Percentiles rank a stretch among this genome's conserved stretches.
Conservation (phyloP, 176 grass and related monocot species). For the Musa beccarii region DNA sequence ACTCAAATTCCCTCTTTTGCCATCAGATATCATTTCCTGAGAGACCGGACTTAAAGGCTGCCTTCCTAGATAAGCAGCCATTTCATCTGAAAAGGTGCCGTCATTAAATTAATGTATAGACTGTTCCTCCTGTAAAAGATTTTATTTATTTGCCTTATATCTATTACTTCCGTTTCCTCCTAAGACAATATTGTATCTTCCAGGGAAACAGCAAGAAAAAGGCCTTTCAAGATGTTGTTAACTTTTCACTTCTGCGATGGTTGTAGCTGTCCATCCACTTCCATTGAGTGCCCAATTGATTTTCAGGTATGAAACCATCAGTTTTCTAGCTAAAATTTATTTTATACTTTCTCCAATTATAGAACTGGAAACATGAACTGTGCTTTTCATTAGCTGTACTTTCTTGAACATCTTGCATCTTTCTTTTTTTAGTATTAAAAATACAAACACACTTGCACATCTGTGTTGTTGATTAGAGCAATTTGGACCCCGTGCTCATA, state of each 20-base stretch:
- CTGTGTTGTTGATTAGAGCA: no score
- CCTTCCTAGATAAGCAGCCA: conserved; percentile 67
- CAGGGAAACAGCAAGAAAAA: conserved; percentile 75
- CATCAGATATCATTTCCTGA: conserved; percentile 79
- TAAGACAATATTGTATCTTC: conserved; percentile 33
- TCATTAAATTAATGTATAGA: neutral
- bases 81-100: conserved; percentile 78
- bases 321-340: neutral
- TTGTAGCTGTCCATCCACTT: conserved; percentile 46
- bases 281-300: conserved; percentile 71
- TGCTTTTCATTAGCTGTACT: neutral
- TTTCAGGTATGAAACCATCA: conserved; percentile 44
- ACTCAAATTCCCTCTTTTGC: conserved; percentile 7
- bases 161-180: neutral
- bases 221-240: conserved; percentile 60
- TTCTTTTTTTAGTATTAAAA: no score
- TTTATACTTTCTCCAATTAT: neutral
- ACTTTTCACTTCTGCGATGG: conserved; percentile 85
- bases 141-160: conserved; percentile 3
- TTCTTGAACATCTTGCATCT: neutral
- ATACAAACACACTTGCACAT: no score
- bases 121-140: conserved; percentile 8
- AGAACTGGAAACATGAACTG: no score
- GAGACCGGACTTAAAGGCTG: conserved; percentile 69
- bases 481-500: no score